Evolutionary conservation across 202 grass and related monocot genomes (phyloP).

Genomic region (Eragrostis tef): DNA sequence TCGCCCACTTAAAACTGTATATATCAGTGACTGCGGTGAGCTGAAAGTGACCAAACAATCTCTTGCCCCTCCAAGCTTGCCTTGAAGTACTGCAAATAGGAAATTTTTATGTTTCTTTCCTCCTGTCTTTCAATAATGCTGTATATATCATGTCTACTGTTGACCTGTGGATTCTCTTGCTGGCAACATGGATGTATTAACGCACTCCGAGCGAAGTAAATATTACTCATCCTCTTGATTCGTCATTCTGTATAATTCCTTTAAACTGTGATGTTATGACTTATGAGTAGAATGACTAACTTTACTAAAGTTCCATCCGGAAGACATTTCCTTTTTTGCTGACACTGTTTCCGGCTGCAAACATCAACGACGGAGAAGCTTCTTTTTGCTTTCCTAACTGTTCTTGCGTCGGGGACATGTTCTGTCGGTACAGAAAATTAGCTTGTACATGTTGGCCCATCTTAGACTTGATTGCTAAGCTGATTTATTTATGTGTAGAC

Average conservation of each 20-base stretch:
- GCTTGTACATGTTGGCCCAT: background rate
- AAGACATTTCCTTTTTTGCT: background rate
- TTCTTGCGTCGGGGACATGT: slow-evolving; percentile 22
- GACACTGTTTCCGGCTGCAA: background rate
- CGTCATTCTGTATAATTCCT: background rate
- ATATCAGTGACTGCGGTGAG: slow-evolving; percentile 85
- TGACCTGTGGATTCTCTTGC: background rate
- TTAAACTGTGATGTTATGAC: too few species aligned
- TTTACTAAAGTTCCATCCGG: background rate
- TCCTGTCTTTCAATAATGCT: background rate
- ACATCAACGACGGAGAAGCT: background rate
- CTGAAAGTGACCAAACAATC: slow-evolving; percentile 82
- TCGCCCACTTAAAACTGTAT: slow-evolving; percentile 76
- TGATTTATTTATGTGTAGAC: slow-evolving; percentile 22
- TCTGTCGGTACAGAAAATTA: slow-evolving; percentile 31
- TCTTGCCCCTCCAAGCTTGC: slow-evolving; percentile 69
- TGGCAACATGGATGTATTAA: background rate
- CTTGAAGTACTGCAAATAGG: slow-evolving; percentile 39
- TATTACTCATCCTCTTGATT: background rate
- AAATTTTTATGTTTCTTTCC: slow-evolving; percentile 16
- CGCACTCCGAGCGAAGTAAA: background rate
- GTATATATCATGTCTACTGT: slow-evolving; percentile 11
- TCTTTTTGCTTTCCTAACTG: slow-evolving; percentile 5
- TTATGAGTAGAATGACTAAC: too few species aligned
- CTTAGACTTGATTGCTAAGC: background rate